phyloP scores from a whole-genome alignment of 495 filamentous ascomycete genomes.

The Trypethelium eluteriae region DNA sequence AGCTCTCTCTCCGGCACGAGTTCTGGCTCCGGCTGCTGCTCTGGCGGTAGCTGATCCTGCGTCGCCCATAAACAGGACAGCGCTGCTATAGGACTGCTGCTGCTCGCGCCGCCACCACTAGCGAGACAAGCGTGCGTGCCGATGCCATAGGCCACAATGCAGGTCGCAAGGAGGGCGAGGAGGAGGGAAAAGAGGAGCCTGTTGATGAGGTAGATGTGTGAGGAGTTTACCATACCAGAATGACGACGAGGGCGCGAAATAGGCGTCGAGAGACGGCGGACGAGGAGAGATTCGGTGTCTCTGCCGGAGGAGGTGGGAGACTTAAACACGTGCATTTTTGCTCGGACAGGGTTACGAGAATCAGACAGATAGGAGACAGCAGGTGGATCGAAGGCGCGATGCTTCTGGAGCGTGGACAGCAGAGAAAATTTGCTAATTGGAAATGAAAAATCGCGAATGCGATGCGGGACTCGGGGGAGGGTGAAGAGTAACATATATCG shows the following conservation, averaged over 20 bases:
- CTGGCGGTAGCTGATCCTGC: neutral
- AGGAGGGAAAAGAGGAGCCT: neutral
- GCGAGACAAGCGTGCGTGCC: neutral
- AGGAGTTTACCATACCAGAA: neutral
- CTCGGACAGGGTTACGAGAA: neutral
- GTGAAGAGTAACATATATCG: too few species aligned
- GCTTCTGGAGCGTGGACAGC: too few species aligned
- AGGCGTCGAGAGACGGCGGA: neutral
- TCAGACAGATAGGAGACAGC: neutral
- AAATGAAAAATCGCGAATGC: too few species aligned
- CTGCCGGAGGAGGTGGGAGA: neutral
- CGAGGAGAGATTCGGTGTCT: neutral
- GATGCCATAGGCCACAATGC: neutral
- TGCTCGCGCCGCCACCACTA: neutral
- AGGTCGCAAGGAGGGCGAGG: neutral
- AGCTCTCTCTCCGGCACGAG: neutral
- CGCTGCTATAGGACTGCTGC: neutral
- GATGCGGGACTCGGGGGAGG: too few species aligned
- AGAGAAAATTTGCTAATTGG: too few species aligned
- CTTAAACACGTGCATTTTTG: constrained; percentile 1
- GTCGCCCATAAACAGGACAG: neutral
- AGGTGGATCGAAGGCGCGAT: neutral
- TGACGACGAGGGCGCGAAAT: neutral
- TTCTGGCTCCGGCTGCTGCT: neutral
- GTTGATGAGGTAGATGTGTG: neutral